A percentile compares a stretch with the other conserved stretches of the same genome.
Evolutionary conservation across 495 filamentous ascomycete genomes (phyloP).

Genomic region (Penicillium paradoxum): DNA sequence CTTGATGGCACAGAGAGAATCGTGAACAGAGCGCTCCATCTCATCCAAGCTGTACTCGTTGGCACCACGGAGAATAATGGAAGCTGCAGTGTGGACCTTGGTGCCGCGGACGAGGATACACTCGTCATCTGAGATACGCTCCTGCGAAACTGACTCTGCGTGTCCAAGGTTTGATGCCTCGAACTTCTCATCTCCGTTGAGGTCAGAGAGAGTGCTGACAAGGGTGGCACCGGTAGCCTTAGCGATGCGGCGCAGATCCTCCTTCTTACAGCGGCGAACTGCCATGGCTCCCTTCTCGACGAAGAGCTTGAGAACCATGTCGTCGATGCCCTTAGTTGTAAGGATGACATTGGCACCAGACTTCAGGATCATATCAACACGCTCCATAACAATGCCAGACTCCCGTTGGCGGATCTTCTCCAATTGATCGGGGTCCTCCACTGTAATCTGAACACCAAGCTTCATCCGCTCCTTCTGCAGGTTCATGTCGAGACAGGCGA

Average conservation of each 20-base stretch:
- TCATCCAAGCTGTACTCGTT: conserved; percentile 98
- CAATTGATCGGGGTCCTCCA: conserved; percentile 93
- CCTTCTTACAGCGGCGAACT: conserved; percentile 96
- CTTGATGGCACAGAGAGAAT: conserved; percentile 95
- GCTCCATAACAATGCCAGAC: conserved; percentile 85
- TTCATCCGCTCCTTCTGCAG: conserved; percentile 99
- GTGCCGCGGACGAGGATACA: conserved; percentile 96
- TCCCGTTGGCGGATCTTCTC: conserved; percentile 95
- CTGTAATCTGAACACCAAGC: conserved; percentile 94
- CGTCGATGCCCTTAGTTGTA: conserved; percentile 98
- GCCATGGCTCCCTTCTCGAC: conserved; percentile 95
- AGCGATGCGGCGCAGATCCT: conserved; percentile 92
- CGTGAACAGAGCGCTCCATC: conserved; percentile 98
- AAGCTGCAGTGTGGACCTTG: conserved; percentile 86
- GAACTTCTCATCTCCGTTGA: conserved; percentile 97
- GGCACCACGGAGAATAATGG: conserved; percentile 90
- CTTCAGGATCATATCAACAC: conserved; percentile 96
- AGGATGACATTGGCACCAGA: conserved; percentile 94
- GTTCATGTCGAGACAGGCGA: conserved; percentile 96
- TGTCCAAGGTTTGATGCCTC: conserved; percentile 81
- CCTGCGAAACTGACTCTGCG: conserved; percentile 93
- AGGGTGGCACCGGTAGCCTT: conserved; percentile 94
- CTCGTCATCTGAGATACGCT: conserved; percentile 97
- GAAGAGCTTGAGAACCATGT: conserved; percentile 89
- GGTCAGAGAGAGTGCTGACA: conserved; percentile 84